These are phyloP conservation scores for Globisporangium camurandrum DNA, from an alignment of 352 stramenopile genomes.

Conservation along the genomic window DNA sequence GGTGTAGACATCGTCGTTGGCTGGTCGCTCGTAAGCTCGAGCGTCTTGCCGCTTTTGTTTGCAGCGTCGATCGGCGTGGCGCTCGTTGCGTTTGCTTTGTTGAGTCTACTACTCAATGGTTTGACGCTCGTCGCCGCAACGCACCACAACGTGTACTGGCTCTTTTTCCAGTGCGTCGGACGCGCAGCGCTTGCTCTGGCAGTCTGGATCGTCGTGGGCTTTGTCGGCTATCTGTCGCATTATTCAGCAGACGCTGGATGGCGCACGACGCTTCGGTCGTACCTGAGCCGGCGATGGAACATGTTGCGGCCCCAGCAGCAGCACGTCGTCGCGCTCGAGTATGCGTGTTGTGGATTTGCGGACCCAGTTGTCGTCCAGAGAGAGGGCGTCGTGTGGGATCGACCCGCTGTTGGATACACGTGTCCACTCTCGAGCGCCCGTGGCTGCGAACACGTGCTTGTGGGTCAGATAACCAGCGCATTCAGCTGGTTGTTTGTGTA, in stretches of 20 bases:
- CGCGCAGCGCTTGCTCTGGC: slow-evolving; percentile 10
- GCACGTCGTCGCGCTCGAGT: slow-evolving; percentile 31
- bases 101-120: slow-evolving; percentile 23
- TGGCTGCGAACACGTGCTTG: slow-evolving; percentile 27
- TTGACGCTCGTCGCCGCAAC: slow-evolving; percentile 28
- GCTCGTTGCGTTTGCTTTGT: slow-evolving; percentile 21
- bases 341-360: slow-evolving; percentile 46
- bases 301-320: slow-evolving; percentile 18
- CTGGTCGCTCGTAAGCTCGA: slow-evolving; percentile 40
- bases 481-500: slow-evolving; percentile 44
- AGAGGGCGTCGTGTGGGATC: slow-evolving; percentile 35
- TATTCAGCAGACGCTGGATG: slow-evolving; percentile 25
- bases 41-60: slow-evolving; percentile 41
- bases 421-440: slow-evolving; percentile 29
- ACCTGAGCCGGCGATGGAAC: slow-evolving; percentile 36
- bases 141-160: slow-evolving; percentile 27
- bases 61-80: slow-evolving; percentile 23
- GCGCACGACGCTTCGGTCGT: slow-evolving; percentile 19
- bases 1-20: slow-evolving; percentile 27
- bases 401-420: slow-evolving; percentile 23
- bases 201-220: slow-evolving; percentile 21
- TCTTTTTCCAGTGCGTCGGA: slow-evolving; percentile 29
- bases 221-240: slow-evolving; percentile 29
- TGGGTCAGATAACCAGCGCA: slow-evolving; percentile 23
- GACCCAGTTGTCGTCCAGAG: slow-evolving; percentile 26